Conservation (phyloP, 805 yeast species). For the Candida namnaoensis region DNA sequence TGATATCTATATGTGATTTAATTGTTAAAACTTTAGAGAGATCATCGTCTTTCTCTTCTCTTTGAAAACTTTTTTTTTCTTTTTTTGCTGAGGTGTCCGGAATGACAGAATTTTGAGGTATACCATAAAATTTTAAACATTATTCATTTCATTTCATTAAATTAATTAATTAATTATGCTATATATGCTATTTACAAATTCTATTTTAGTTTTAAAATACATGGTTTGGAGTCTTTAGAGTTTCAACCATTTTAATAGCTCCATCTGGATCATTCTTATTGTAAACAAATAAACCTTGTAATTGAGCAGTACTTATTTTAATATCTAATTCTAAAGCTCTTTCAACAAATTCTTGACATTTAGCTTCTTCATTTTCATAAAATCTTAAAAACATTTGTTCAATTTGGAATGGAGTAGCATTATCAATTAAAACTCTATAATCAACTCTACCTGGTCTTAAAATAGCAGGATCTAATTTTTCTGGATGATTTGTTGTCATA, state of each 20-base stretch:
- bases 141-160: too few species aligned
- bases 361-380: constrained; percentile 54
- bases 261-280: constrained; percentile 75
- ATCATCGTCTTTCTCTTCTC: too few species aligned
- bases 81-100: too few species aligned
- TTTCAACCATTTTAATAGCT: constrained; percentile 58
- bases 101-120: too few species aligned
- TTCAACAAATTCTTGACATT: constrained; percentile 37
- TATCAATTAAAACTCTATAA: constrained; percentile 69
- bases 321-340: constrained; percentile 35
- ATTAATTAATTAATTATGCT: too few species aligned
- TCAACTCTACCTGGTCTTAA: constrained; percentile 94
- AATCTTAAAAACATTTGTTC: constrained; percentile 80
- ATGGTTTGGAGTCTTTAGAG: constrained; percentile 23
- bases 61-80: too few species aligned
- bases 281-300: constrained; percentile 92
- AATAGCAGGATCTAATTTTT: constrained; percentile 84
- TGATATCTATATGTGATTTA: too few species aligned
- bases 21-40: too few species aligned
- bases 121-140: too few species aligned
- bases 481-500: constrained; percentile 98
- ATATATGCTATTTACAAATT: too few species aligned
- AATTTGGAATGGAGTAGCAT: constrained; percentile 81
- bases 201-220: constrained; percentile 14
- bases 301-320: constrained; percentile 82